phyloP scores from a whole-genome alignment of 257 asterid species.

The Nemophila menziesii region DNA sequence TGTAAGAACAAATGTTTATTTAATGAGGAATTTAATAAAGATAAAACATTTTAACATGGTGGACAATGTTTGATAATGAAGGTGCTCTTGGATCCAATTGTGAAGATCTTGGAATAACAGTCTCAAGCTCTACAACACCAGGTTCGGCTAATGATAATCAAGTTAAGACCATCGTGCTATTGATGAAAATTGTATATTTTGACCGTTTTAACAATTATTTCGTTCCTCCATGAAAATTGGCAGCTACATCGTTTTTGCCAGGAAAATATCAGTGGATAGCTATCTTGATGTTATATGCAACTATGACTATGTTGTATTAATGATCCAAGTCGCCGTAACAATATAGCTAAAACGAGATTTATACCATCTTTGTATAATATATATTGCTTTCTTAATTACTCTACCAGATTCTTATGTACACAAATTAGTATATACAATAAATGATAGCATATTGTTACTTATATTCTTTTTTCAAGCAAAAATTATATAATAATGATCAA shows the following conservation, averaged over 20 bases:
- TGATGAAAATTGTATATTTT: not conserved
- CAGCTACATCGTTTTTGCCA: constrained; percentile 32
- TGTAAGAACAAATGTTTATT: constrained; percentile 26
- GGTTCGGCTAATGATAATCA: constrained; percentile 23
- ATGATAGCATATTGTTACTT: too few species aligned
- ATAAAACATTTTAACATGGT: not conserved
- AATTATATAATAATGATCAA: too few species aligned
- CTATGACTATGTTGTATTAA: constrained; percentile 22
- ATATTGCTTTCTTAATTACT: not conserved
- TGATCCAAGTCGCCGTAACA: not conserved
- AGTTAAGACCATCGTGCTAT: not conserved
- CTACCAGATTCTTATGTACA: constrained; percentile 6
- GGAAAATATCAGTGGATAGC: constrained; percentile 38
- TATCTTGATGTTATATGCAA: constrained; percentile 20
- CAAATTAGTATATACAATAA: constrained; percentile 1
- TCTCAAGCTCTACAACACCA: constrained; percentile 27
- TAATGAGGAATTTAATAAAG: not conserved
- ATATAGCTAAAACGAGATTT: too few species aligned
- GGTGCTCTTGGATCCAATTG: constrained; percentile 68
- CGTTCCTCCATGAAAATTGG: not conserved
- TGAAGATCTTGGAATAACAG: constrained; percentile 37
- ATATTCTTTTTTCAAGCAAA: too few species aligned
- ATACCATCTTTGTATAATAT: too few species aligned
- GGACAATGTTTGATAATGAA: constrained; percentile 2
- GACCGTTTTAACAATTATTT: not conserved